These are phyloP conservation scores for Lactarius akahatsu DNA, from an alignment of 768 basidiomycete genomes.

Conservation along the genomic window DNA sequence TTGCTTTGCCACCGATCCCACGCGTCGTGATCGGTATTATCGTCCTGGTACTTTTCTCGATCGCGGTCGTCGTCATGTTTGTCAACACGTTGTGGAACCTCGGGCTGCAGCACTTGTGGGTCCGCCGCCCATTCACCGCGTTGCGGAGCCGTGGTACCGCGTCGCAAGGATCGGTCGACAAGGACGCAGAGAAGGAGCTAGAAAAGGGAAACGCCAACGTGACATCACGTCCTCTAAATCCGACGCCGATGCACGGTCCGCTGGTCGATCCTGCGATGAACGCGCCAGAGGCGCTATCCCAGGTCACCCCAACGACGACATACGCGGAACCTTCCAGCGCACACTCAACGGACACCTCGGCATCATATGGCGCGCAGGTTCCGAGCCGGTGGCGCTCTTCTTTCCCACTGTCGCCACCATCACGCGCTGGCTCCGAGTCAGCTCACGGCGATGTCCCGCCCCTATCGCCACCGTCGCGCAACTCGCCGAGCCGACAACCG, in stretches of 20 bases:
- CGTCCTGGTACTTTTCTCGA: conserved; percentile 66
- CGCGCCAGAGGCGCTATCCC: conserved; percentile 43
- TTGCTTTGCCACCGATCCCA: conserved; percentile 70
- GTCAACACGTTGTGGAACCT: conserved; percentile 60
- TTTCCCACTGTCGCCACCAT: neutral
- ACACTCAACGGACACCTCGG: conserved; percentile 23
- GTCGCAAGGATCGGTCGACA: conserved; percentile 34
- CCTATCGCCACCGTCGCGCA: conserved; percentile 7
- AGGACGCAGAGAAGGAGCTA: conserved; percentile 32
- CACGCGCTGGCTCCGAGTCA: conserved; percentile 15
- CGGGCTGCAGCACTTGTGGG: conserved; percentile 36
- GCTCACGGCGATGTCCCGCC: conserved; percentile 2
- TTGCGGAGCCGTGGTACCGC: conserved; percentile 28
- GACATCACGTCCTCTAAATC: conserved; percentile 46
- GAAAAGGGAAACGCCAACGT: conserved; percentile 16
- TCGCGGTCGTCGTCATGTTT: conserved; percentile 68
- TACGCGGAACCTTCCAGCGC: conserved; percentile 27
- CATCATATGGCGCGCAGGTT: conserved; percentile 26
- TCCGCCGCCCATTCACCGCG: conserved; percentile 29
- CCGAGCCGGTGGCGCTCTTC: conserved; percentile 26
- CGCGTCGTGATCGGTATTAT: conserved; percentile 80
- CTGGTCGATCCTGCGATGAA: conserved; percentile 43
- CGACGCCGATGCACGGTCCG: conserved; percentile 48
- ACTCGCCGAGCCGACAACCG: conserved; percentile 10
- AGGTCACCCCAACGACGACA: conserved; percentile 40